Evolutionary conservation across 164 flowering plant species (phyloP).

Genomic region (Echeveria elegans): DNA sequence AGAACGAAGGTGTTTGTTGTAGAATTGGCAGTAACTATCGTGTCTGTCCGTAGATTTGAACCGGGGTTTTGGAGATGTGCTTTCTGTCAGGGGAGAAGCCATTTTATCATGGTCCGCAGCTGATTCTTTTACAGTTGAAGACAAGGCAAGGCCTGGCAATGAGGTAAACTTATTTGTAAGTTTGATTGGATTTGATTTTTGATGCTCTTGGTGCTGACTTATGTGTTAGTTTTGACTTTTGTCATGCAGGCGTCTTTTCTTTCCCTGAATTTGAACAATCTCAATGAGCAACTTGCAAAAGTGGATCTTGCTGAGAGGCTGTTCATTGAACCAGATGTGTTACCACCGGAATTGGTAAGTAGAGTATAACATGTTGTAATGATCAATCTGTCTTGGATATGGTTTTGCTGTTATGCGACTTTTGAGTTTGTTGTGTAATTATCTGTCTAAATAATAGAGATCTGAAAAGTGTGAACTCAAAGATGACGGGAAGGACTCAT

Average conservation of each 20-base stretch:
- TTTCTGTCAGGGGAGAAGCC: slow-evolving; percentile 52
- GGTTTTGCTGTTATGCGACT: neutral
- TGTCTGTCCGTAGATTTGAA: slow-evolving; percentile 26
- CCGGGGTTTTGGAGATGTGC: slow-evolving; percentile 48
- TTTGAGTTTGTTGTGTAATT: neutral
- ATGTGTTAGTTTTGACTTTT: neutral
- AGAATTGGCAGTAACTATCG: slow-evolving; percentile 12
- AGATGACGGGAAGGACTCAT: neutral
- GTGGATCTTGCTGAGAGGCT: slow-evolving; percentile 52
- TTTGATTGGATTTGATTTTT: neutral
- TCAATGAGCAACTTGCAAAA: slow-evolving; percentile 57
- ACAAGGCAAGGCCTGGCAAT: slow-evolving; percentile 25
- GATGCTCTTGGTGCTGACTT: neutral
- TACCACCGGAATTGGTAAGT: slow-evolving; percentile 61
- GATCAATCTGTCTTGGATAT: neutral
- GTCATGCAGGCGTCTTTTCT: slow-evolving; percentile 53
- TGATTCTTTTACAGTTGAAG: slow-evolving; percentile 60
- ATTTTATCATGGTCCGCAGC: slow-evolving; percentile 43
- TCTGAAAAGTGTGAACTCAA: neutral
- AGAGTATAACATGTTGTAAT: neutral
- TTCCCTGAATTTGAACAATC: slow-evolving; percentile 57
- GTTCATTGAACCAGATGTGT: slow-evolving; percentile 54
- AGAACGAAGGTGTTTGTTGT: neutral
- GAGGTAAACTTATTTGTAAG: slow-evolving; percentile 29
- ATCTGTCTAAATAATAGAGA: neutral